Conservation (phyloP, 768 basidiomycete species). For the Lactifluus subvellereus region DNA sequence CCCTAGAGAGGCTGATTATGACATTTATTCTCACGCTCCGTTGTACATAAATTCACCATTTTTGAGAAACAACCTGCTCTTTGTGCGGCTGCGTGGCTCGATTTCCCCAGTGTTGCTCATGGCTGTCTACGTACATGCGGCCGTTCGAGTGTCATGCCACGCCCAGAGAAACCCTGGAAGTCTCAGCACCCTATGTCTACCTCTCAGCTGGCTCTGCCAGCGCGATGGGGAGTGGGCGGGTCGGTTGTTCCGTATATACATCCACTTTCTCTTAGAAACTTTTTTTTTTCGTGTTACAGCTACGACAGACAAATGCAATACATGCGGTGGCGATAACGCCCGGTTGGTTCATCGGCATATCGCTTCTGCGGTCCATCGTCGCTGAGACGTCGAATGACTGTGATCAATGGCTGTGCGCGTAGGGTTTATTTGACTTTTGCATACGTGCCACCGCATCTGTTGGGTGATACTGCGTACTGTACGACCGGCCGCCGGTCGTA, state of each 20-base stretch:
- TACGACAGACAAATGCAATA: not conserved
- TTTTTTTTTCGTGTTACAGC: not conserved
- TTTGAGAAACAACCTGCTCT: conserved; percentile 25
- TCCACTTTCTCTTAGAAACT: not conserved
- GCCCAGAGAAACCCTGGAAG: conserved; percentile 61
- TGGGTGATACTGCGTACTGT: not conserved
- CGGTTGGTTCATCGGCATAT: not conserved
- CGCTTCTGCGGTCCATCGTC: not conserved
- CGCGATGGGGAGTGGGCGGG: conserved; percentile 53
- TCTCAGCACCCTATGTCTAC: conserved; percentile 74
- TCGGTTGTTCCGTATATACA: conserved; percentile 59
- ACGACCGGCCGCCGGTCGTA: too few species aligned
- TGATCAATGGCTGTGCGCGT: not conserved
- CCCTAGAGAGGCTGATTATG: conserved; percentile 8
- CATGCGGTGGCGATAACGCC: not conserved
- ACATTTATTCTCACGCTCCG: not conserved
- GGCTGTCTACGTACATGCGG: conserved; percentile 54
- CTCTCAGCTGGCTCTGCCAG: conserved; percentile 26
- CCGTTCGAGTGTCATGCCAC: conserved; percentile 88
- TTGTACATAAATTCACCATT: not conserved
- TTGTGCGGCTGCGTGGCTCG: conserved; percentile 81
- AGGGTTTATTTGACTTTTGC: too few species aligned
- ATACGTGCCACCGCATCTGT: not conserved
- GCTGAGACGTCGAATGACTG: not conserved
- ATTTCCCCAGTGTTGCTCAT: conserved; percentile 90